Percentiles rank a stretch among this genome's conserved stretches.
phyloP scores from a whole-genome alignment of 169 alveolate species.

The Cryptosporidium viatorum region DNA sequence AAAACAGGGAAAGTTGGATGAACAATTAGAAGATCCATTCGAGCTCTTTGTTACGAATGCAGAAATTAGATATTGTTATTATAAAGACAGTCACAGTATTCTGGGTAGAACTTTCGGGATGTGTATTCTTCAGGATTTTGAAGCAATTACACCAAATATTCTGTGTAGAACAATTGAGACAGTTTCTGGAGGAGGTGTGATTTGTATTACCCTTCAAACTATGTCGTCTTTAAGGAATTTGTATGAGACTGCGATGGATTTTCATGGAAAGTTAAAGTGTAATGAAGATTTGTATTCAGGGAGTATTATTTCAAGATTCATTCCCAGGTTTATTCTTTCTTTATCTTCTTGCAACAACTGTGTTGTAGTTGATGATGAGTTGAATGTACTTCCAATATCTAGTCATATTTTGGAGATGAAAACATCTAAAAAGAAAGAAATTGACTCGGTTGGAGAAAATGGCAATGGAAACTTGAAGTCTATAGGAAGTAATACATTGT shows the following conservation, averaged over 20 bases:
- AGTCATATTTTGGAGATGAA: conserved; percentile 80
- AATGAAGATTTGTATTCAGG: conserved; percentile 64
- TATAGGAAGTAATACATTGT: neutral
- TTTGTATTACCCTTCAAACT: conserved; percentile 90
- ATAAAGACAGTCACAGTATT: conserved; percentile 94
- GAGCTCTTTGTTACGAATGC: conserved; percentile 94
- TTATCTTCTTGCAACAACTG: conserved; percentile 90
- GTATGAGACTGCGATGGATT: conserved; percentile 95
- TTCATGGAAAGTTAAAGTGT: conserved; percentile 87
- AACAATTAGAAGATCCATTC: conserved; percentile 95
- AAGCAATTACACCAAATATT: conserved; percentile 99
- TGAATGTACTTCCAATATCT: conserved; percentile 96
- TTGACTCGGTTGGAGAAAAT: neutral
- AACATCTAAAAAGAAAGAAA: neutral
- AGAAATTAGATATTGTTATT: conserved; percentile 96
- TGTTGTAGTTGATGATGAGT: conserved; percentile 98
- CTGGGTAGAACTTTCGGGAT: conserved; percentile 97
- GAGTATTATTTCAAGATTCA: conserved; percentile 35
- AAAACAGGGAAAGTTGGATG: conserved; percentile 93
- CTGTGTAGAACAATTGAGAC: conserved; percentile 99
- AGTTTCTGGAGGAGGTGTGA: conserved; percentile 98
- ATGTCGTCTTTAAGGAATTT: conserved; percentile 87
- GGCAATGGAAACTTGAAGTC: conserved; percentile 6
- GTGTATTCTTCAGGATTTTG: conserved; percentile 97
- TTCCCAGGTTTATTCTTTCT: conserved; percentile 81